Evolutionary conservation across 2,329 filamentous ascomycete genomes (phyloP), one percentile per base, ranked within the genome.

Genomic region (Hyphodiscus sp.): DNA sequence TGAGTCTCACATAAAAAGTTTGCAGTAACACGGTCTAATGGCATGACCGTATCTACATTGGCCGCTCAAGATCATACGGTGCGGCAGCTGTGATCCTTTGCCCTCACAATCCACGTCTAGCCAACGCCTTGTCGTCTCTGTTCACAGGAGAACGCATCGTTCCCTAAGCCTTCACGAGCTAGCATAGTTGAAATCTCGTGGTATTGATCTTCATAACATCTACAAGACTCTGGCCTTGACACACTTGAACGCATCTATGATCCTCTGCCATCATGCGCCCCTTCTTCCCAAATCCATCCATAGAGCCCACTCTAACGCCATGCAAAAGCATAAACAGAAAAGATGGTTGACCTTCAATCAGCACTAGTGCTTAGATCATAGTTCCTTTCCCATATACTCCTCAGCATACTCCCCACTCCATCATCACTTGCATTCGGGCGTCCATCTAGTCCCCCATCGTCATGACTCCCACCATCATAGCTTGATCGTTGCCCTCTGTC

Each of bases 331-430:
- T 3, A 16, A 23, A n/a, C 20, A 9, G 23, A n/a, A 46, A n/a
- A 29, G 19, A 13, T 7, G 29, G 45, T 6, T 9, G 45, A 7
- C 26, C 45, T 18, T 63, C 51, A 67, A 60, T 68, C 65, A 47
- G 61, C 57, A 49, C 80, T 83, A 26, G 76, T 76, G 61, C 78
- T 78, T 54, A 83, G 68, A 61, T 83, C 79, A 66, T 75, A 70
- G 47, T 74, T 78, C 72, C 80, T 83, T 45, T 85, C 81, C 82
- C 82, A 85, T 47, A 85, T 67, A 57, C 78, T 79, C 52, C 81
- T 72, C 50, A 85, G 68, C 44, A 83, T 61, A 4, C 76, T 70
- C 1, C 74, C 69, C 1, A 79, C 76, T 10, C 73, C 75, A 47
- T 62, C 64, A 47, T 79, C 76, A 23, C 77, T 77, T 20, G 75